Conservation (phyloP, 768 basidiomycete species). For the Postia placenta region DNA sequence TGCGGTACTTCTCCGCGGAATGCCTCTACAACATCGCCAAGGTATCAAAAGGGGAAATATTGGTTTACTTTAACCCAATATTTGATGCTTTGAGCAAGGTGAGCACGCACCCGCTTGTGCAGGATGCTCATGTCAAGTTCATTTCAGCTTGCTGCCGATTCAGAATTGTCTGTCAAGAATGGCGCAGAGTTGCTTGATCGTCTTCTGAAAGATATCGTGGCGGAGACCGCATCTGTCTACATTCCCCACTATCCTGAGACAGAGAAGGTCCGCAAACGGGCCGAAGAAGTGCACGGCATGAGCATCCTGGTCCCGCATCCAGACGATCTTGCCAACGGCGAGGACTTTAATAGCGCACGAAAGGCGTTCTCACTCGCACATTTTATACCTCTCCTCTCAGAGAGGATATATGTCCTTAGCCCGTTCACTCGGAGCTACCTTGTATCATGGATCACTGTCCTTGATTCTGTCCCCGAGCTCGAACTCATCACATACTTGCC, state of each 20-base stretch:
- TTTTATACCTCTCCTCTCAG: conserved; percentile 90
- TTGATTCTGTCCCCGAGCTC: conserved; percentile 94
- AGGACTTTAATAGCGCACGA: conserved; percentile 35
- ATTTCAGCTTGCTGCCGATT: conserved; percentile 86
- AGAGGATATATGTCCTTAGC: conserved; percentile 91
- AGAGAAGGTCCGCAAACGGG: conserved; percentile 46
- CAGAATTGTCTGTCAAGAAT: conserved; percentile 94
- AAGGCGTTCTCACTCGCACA: conserved; percentile 91
- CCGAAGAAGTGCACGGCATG: conserved; percentile 30
- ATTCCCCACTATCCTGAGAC: conserved; percentile 84
- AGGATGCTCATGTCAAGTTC: conserved; percentile 6
- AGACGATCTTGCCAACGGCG: conserved; percentile 38
- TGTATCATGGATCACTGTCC: conserved; percentile 93
- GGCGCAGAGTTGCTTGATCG: conserved; percentile 95
- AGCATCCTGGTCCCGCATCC: conserved; percentile 65
- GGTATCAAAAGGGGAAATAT: conserved; percentile 93
- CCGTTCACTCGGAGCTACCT: conserved; percentile 95
- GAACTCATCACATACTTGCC: conserved; percentile 94
- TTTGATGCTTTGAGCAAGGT: conserved; percentile 98
- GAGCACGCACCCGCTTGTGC: conserved; percentile 19
- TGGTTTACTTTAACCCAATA: conserved; percentile 97
- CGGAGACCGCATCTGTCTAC: conserved; percentile 93
- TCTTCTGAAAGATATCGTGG: conserved; percentile 96
- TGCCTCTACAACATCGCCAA: conserved; percentile 98
- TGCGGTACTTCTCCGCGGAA: conserved; percentile 96